phyloP scores from a whole-genome alignment of 306 rosid species.

The Mimosa pudica region DNA sequence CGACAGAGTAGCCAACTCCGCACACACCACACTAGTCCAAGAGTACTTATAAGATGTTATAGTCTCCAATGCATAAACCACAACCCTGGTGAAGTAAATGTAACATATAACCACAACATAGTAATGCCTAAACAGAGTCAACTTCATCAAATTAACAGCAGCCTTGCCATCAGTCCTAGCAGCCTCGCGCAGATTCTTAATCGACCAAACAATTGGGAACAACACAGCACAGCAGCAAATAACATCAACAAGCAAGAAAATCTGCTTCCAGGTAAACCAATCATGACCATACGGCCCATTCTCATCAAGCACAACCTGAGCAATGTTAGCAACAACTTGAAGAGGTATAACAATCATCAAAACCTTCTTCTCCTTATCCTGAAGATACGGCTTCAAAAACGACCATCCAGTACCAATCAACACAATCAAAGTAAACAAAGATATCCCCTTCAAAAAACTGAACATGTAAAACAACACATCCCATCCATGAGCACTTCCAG shows the following conservation, averaged over 20 bases:
- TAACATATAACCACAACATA: slow-evolving; percentile 90
- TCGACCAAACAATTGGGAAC: slow-evolving; percentile 96
- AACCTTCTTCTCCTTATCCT: slow-evolving; percentile 94
- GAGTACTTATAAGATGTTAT: slow-evolving; percentile 88
- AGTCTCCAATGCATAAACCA: slow-evolving; percentile 89
- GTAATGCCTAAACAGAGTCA: slow-evolving; percentile 87
- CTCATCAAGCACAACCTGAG: slow-evolving; percentile 87
- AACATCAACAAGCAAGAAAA: slow-evolving; percentile 86
- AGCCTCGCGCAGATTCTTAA: slow-evolving; percentile 92
- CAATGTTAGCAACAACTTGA: slow-evolving; percentile 85
- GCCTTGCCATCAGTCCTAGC: slow-evolving; percentile 95
- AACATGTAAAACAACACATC: slow-evolving; percentile 85
- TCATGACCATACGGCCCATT: slow-evolving; percentile 79
- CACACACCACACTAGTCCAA: slow-evolving; percentile 92
- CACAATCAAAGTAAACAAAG: slow-evolving; percentile 78
- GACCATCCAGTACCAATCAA: slow-evolving; percentile 98
- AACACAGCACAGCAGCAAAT: slow-evolving; percentile 91
- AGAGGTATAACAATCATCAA: slow-evolving; percentile 90
- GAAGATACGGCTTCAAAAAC: slow-evolving; percentile 81
- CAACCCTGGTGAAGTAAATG: slow-evolving; percentile 92
- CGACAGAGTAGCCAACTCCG: slow-evolving; percentile 81
- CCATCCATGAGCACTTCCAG: slow-evolving; percentile 98
- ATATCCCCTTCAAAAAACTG: slow-evolving; percentile 85
- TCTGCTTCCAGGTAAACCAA: slow-evolving; percentile 90
- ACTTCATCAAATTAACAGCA: slow-evolving; percentile 90